Evolutionary conservation across 768 basidiomycete genomes (phyloP).

Genomic region (Dentipellis sp.): DNA sequence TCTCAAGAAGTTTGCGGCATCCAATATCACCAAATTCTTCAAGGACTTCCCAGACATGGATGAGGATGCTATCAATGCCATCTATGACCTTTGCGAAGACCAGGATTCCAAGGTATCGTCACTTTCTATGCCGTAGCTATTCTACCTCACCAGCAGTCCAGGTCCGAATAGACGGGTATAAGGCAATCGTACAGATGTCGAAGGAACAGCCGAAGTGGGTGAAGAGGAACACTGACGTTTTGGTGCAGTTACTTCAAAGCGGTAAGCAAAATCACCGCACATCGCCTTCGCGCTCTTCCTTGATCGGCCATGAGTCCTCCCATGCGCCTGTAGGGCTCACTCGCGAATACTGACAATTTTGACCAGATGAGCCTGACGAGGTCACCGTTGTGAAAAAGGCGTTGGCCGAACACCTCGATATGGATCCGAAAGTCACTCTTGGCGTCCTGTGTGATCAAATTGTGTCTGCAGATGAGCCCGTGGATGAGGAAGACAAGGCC

Average conservation of each 20-base stretch:
- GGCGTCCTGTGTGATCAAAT: constrained; percentile 66
- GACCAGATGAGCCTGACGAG: constrained; percentile 55
- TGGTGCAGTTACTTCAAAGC: constrained; percentile 67
- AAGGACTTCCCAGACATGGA: constrained; percentile 63
- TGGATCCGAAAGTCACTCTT: constrained; percentile 52
- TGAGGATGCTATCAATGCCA: constrained; percentile 67
- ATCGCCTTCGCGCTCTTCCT: too few species aligned
- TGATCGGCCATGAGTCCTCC: too few species aligned
- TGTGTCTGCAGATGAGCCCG: constrained; percentile 35
- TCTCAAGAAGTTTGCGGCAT: constrained; percentile 50
- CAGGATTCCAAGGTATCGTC: constrained; percentile 38
- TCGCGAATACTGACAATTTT: not conserved
- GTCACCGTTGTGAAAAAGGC: constrained; percentile 51
- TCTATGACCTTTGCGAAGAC: constrained; percentile 74
- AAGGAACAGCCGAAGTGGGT: constrained; percentile 45
- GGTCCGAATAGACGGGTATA: constrained; percentile 66
- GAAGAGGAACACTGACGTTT: constrained; percentile 64
- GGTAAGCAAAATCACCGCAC: constrained; percentile 31
- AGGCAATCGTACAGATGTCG: constrained; percentile 45
- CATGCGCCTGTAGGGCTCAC: not conserved
- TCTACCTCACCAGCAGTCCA: constrained; percentile 16
- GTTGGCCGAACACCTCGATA: constrained; percentile 50
- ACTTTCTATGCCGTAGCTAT: not conserved
- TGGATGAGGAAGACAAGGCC: constrained; percentile 49
- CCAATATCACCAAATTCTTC: constrained; percentile 49